These are phyloP conservation scores for Aureobasidium sp. DNA, from an alignment of 2,329 filamentous ascomycete species.

Conservation along the genomic window DNA sequence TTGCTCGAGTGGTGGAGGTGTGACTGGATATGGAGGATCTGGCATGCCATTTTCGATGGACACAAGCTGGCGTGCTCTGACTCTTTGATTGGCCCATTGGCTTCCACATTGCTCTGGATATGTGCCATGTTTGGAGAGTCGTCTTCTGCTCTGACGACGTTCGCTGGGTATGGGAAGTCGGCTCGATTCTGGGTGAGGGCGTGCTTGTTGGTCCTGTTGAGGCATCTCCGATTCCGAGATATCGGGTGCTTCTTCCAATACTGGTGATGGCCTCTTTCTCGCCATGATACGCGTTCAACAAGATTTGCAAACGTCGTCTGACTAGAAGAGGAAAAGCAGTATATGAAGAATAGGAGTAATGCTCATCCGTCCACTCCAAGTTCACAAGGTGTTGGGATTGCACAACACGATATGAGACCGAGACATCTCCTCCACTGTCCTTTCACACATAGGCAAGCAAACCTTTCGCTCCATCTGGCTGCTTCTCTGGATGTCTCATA, in stretches of 20 bases:
- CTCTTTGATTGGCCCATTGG: neutral
- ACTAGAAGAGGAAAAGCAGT: neutral
- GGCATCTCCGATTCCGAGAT: neutral
- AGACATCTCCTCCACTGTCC: neutral
- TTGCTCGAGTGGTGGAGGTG: neutral
- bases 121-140: neutral
- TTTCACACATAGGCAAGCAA: neutral
- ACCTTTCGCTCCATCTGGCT: neutral
- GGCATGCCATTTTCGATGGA: neutral
- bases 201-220: neutral
- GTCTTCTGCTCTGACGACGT: neutral
- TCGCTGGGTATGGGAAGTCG: no score
- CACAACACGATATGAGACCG: neutral
- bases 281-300: neutral
- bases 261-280: neutral
- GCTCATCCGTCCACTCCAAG: neutral
- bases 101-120: neutral
- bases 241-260: neutral
- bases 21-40: slow-evolving; percentile 4
- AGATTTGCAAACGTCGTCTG: neutral
- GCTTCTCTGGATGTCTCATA: neutral
- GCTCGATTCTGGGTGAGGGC: neutral
- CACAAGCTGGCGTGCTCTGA: neutral
- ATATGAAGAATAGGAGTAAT: neutral
- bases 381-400: neutral